A percentile compares a stretch with the other conserved stretches of the same genome.
phyloP scores from a whole-genome alignment of 1,284 basidiomycete genomes.

The Heliocybe sulcata region DNA sequence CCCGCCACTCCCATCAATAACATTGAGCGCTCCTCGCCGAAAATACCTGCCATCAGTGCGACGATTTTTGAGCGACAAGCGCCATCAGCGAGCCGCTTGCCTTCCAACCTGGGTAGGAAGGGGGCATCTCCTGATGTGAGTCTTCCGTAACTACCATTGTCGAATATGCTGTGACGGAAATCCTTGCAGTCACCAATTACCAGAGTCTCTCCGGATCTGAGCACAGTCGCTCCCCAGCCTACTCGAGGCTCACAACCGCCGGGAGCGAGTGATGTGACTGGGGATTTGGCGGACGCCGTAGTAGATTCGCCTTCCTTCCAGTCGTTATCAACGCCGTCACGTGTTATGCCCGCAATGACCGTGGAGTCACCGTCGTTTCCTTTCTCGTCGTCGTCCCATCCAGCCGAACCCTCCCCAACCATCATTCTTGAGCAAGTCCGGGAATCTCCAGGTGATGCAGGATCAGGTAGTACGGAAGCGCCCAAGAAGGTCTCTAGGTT shows the following conservation, averaged over 20 bases:
- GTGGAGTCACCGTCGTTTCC: slow-evolving; percentile 32
- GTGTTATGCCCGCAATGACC: slow-evolving; percentile 16
- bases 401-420: slow-evolving; percentile 27
- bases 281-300: slow-evolving; percentile 12
- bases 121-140: not conserved
- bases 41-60: slow-evolving; percentile 16
- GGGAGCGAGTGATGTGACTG: not conserved
- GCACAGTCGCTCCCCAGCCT: too few relatives aligned
- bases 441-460: slow-evolving; percentile 20
- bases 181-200: too few relatives aligned
- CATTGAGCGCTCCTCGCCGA: slow-evolving; percentile 22
- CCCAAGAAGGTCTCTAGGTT: slow-evolving; percentile 38
- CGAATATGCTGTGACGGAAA: too few relatives aligned
- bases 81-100: not conserved
- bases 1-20: slow-evolving; percentile 20
- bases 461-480: slow-evolving; percentile 11
- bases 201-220: too few relatives aligned
- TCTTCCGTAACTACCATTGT: too few relatives aligned
- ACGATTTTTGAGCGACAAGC: slow-evolving; percentile 19
- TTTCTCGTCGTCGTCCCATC: slow-evolving; percentile 22
- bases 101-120: not conserved
- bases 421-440: slow-evolving; percentile 32
- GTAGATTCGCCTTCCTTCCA: slow-evolving; percentile 19
- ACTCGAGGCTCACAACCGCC: not conserved
- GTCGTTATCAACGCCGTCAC: slow-evolving; percentile 2